Percentiles rank a stretch among this genome's conserved stretches.
Conservation (phyloP, 192 early-diverging fungal genomes). For the Pilobolus umbonatus region DNA sequence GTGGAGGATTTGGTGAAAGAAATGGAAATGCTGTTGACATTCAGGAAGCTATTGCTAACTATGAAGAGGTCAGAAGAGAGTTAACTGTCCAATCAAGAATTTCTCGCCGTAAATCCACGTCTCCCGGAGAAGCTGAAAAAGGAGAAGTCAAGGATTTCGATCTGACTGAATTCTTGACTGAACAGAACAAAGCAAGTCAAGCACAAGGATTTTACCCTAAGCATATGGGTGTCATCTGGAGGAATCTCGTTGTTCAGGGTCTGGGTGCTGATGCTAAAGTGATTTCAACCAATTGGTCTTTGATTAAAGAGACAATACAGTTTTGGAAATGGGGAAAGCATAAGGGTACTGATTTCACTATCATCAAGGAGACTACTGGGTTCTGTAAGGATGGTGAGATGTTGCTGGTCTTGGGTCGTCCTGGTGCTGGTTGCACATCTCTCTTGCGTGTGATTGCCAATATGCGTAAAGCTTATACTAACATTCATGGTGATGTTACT, state of each 20-base stretch:
- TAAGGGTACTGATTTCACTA: constrained; percentile 31
- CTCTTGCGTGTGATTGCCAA: constrained; percentile 59
- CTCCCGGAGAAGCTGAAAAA: constrained; percentile 25
- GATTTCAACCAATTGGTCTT: constrained; percentile 29
- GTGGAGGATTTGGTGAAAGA: constrained; percentile 28
- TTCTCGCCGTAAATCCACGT: constrained; percentile 14
- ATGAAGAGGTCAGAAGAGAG: constrained; percentile 25
- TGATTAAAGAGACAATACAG: constrained; percentile 17
- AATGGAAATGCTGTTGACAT: constrained; percentile 33
- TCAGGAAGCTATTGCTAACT: constrained; percentile 21
- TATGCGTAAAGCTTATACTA: constrained; percentile 38
- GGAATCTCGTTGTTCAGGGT: constrained; percentile 39
- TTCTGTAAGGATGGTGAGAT: constrained; percentile 73
- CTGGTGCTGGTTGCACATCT: constrained; percentile 65
- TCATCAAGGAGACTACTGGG: constrained; percentile 60
- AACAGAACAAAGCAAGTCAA: constrained; percentile 21
- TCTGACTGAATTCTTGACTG: constrained; percentile 32
- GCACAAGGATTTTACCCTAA: constrained; percentile 40
- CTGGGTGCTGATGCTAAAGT: constrained; percentile 37
- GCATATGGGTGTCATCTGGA: constrained; percentile 42
- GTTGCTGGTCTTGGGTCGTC: constrained; percentile 65
- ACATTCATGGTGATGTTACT: constrained; percentile 52
- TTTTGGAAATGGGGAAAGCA: constrained; percentile 22
- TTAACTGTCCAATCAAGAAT: constrained; percentile 23
- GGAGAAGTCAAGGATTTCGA: constrained; percentile 33